Conservation (phyloP, 2,329 filamentous ascomycete species). For the Aspergillus fischeri region DNA sequence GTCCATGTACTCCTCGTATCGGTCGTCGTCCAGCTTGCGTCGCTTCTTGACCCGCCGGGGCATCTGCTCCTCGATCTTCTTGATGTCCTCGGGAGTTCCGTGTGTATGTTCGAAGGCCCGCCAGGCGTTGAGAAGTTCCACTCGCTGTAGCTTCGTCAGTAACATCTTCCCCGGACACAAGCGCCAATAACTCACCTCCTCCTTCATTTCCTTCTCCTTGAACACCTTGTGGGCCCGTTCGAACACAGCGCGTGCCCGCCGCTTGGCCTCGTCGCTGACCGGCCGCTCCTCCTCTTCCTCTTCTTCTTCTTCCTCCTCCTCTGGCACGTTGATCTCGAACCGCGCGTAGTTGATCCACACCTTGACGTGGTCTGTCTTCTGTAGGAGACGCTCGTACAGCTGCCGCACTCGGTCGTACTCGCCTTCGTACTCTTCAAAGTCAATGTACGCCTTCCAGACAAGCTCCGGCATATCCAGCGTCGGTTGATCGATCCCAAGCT, state of each 20-base stretch:
- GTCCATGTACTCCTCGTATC: conserved; percentile 94
- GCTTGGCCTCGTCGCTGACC: conserved; percentile 79
- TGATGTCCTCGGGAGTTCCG: conserved; percentile 69
- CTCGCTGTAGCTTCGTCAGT: conserved; percentile 54
- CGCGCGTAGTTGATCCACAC: conserved; percentile 99
- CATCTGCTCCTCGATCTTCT: conserved; percentile 88
- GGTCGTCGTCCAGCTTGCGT: conserved; percentile 85
- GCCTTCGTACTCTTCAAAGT: conserved; percentile 94
- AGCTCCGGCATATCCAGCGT: conserved; percentile 95
- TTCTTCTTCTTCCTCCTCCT: conserved; percentile 62
- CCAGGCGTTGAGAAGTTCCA: conserved; percentile 87
- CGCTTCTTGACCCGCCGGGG: conserved; percentile 88
- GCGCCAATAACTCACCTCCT: conserved; percentile 57
- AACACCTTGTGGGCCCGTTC: conserved; percentile 78
- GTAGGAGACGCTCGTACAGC: conserved; percentile 83
- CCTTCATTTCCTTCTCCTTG: conserved; percentile 85
- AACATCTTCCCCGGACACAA: neutral
- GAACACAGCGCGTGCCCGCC: conserved; percentile 76
- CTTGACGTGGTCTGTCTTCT: conserved; percentile 98
- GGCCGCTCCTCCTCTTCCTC: conserved; percentile 54
- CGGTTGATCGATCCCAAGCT: conserved; percentile 78
- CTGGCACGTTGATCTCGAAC: conserved; percentile 92
- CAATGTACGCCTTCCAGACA: conserved; percentile 96
- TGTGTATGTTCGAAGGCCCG: conserved; percentile 85
- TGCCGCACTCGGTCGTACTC: conserved; percentile 78